Evolutionary conservation across 2,329 filamentous ascomycete species (phyloP), one percentile per base, ranked within the genome.

Genomic region (Triangularia setosa): DNA sequence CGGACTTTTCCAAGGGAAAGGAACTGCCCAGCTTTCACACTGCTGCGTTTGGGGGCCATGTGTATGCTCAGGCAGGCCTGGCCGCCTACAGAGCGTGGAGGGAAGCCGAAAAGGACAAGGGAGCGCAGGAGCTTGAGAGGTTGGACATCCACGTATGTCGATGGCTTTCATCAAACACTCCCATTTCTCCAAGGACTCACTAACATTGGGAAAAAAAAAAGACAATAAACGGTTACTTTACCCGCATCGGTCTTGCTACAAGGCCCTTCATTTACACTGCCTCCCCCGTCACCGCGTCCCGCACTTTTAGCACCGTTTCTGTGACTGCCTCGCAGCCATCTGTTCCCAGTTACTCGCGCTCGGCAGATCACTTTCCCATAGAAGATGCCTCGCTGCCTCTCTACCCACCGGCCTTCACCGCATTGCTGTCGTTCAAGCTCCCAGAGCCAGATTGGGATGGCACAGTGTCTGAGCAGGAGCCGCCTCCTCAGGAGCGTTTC

Each of bases 191-290:
- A 8, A 33, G 6, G 18, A 14, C 35, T 14, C 24, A 52, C 58
- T 18, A 23, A 52, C 44, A 21, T 52, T 3, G 14, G 55, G 2
- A 8, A 25, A 60, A 35, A 25, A 60, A 35, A 35, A 58, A 86
- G 83, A 81, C 83, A 8, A 82, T 87, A 23, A 81, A 85, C 69
- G 84, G 83, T 8, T 83, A 80, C 69, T 87, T 86, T 70, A 82
- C 82, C 2, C 77, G 80, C 23, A 75, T 76, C 0, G 84, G 81
- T 4, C 71, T 76, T 4, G 64, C 71, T 1, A 80, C 85, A 65
- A 79, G 83, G 1, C 84, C 84, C 1, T 85, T 83, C 68, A 72
- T 87, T 60, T 84, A 84, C 71, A 77, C 79, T 24, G 80, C 84
- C 2, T 75, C 77, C 2, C 73, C 76, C 4, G 67, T 85, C 2